phyloP scores from a whole-genome alignment of 768 basidiomycete genomes.

The Porpolomopsis calyptriformis region DNA sequence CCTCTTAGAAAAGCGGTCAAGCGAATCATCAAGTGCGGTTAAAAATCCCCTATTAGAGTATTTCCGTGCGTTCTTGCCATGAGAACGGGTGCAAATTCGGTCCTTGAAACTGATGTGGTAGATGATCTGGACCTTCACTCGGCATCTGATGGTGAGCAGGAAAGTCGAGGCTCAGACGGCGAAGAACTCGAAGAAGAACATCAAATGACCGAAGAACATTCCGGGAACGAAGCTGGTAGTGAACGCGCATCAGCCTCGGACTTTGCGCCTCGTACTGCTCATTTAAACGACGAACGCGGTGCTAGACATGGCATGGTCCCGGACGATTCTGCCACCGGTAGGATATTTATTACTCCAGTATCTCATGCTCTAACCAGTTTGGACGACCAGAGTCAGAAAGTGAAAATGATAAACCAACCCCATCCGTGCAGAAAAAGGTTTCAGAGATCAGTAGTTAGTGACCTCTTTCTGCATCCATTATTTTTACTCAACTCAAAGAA shows the following conservation, averaged over 20 bases:
- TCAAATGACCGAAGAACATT: conserved; percentile 18
- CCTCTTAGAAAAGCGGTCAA: neutral
- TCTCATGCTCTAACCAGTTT: neutral
- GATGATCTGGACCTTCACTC: conserved; percentile 41
- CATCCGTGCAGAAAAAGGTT: conserved; percentile 1
- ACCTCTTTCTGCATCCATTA: neutral
- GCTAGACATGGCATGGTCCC: conserved; percentile 6
- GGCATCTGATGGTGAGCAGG: conserved; percentile 35
- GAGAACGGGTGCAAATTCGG: neutral
- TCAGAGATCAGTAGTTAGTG: neutral
- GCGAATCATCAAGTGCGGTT: neutral
- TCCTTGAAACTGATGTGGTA: conserved; percentile 9
- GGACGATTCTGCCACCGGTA: conserved; percentile 21
- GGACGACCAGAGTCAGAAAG: conserved; percentile 7
- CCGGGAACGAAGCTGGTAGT: neutral
- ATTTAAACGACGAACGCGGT: too few relatives aligned
- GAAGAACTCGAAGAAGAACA: conserved; percentile 16
- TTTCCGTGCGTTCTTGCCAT: conserved; percentile 18
- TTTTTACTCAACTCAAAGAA: neutral
- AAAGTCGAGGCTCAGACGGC: conserved; percentile 8
- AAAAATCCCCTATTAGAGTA: conserved; percentile 27
- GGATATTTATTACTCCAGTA: neutral
- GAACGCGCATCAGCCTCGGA: too few relatives aligned
- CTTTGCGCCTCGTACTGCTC: too few relatives aligned
- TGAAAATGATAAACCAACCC: conserved; percentile 4